Evolutionary conservation across 1,139 yeast species (phyloP), one percentile per base, ranked within the genome.

Genomic region (Ogataea hybrid): DNA sequence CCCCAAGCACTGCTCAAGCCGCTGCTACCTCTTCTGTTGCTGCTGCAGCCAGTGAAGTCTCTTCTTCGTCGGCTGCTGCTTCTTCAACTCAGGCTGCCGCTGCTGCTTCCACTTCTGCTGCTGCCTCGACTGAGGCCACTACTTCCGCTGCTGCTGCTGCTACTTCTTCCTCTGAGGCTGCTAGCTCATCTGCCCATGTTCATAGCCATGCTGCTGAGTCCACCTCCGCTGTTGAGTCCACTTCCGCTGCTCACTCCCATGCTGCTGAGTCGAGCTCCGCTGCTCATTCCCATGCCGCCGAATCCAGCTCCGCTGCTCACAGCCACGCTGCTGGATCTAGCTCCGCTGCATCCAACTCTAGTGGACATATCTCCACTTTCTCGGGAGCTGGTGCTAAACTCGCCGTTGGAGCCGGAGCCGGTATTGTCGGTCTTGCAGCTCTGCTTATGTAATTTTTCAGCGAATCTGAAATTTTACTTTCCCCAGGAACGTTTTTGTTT

Each of bases 361-460:
- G 40, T 25, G 25, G 38, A 17, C 33, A 39, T 3, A 28, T 39
- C 32, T 17, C 53, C 25, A 34, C 51, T 22, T 34, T 45, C 35
- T 43, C 54, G 43, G 58, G 50, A 41, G 57, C 50, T 44, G 59
- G 51, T 22, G 47, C 44, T 43, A 50, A 46, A 40, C 41, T 41
- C 25, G 49, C 46, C 18, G 39, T 49, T 16, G 58, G 54, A 41
- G 51, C 51, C 20, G 57, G 57, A 44, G 52, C 56, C 16, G 48
- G 49, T 38, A 28, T 53, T 22, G 42, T 49, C 31, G 58, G 54
- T 39, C 31, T 53, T 9, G 58, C 51, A 35, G 58, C 55, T 39
- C 41, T 54, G 39, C 49, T 54, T 42, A 51, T 54, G 47, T 54
- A 51, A 44, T 32, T 8, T 6, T 25, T 16, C 22, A 8, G 18